Evolutionary conservation across 2,329 filamentous ascomycete species (phyloP).

Genomic region (Teratosphaeria destructans): DNA sequence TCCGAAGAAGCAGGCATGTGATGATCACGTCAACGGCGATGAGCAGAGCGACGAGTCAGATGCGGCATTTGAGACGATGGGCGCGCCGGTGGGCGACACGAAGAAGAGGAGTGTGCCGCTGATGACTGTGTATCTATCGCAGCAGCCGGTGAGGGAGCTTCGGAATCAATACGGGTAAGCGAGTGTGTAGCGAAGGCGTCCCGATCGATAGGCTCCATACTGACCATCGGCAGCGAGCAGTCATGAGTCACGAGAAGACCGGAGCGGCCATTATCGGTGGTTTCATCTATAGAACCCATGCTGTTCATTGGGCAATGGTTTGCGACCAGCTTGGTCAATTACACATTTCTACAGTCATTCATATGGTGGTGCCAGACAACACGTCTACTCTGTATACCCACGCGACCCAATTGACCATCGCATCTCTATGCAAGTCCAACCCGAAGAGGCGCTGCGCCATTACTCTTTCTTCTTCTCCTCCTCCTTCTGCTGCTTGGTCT

Average conservation of each 20-base stretch:
- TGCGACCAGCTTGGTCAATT: background rate
- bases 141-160: slow-evolving; percentile 45
- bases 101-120: slow-evolving; percentile 41
- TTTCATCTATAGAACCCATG: too few relatives aligned
- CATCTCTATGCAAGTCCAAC: background rate
- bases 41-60: slow-evolving; percentile 13
- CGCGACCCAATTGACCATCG: background rate
- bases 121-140: slow-evolving; percentile 52
- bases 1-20: slow-evolving; percentile 2
- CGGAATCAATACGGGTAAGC: slow-evolving; percentile 35
- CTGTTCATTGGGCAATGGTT: background rate
- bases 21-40: slow-evolving; percentile 1
- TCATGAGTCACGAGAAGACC: background rate
- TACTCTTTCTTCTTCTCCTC: slow-evolving; percentile 22
- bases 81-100: slow-evolving; percentile 32
- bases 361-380: background rate
- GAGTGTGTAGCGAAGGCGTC: background rate
- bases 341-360: background rate
- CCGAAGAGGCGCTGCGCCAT: background rate
- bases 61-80: slow-evolving; percentile 21
- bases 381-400: background rate
- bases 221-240: background rate
- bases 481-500: slow-evolving; percentile 35
- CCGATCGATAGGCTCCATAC: background rate
- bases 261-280: too few relatives aligned